Base-by-base conservation (phyloP, 306 rosid genomes). In the Canavalia ensiformis region DNA sequence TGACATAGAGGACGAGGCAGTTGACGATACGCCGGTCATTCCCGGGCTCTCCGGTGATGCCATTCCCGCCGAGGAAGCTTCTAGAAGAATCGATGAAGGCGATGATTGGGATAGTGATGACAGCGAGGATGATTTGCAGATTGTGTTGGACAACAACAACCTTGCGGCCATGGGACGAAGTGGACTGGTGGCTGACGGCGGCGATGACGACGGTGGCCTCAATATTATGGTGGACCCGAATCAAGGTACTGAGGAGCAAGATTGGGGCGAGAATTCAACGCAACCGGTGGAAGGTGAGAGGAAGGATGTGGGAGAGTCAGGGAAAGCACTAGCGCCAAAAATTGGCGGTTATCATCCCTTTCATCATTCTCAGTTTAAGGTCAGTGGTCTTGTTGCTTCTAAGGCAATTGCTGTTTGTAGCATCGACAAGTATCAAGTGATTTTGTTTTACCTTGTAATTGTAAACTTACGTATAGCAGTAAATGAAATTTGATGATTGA, bases 361-460 rank as follows among this genome's bases (percentile, higher is more conserved):
- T 92, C 98, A 18, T 18, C 25, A 92, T 93, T 96, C 99, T 37
- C 99, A 92, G 92, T 96, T 89, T 85, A 96, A 96, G 99, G 99
- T 96, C 81, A 90, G 97, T 92, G 25, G 91, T 82, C 83, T 77
- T 77, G 81, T 18, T 18, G 25, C 25, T 18, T 18, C 25, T 18
- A 18, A 18, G 25, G 25, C 25, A 18, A 18, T 18, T 86, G 87
- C 68, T 88, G 83, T 69, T 80, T 76, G 66, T 81, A 82, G 65
- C 49, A 34, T 63, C 78, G 25, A 8, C 68, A 67, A 84, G 85
- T 78, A 77, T 72, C 58, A 63, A 81, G 92, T 91, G 81, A 68
- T 84, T 73, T 37, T 79, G 71, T 37, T 29, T 39, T 71, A 3
- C 63, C 56, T 76, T 88, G 90, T 83, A 88, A 70, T 68, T 80